Conservation (phyloP, 1,139 yeast genomes). For the Geotrichum carabidarum region DNA sequence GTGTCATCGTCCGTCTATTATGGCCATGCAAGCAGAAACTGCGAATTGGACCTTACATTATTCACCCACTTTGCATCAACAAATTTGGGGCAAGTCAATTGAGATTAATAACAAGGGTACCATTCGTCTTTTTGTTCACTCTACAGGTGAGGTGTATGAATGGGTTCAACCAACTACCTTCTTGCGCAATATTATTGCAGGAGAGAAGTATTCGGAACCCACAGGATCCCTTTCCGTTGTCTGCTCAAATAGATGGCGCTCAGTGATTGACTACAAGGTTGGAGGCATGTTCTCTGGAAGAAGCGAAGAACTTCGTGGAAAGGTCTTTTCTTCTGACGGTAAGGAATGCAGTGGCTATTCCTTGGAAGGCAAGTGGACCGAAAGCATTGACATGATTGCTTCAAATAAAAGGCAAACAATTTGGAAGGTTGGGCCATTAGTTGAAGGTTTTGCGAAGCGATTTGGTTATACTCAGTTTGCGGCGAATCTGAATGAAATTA, state of each 20-base stretch:
- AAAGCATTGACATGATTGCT: conserved; percentile 26
- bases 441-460: conserved; percentile 55
- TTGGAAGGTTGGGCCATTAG: conserved; percentile 64
- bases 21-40: conserved; percentile 75
- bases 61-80: conserved; percentile 76
- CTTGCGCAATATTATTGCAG: conserved; percentile 83
- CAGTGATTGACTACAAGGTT: conserved; percentile 71
- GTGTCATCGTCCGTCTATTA: conserved; percentile 72
- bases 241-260: conserved; percentile 62
- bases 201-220: conserved; percentile 94
- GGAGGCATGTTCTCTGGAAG: conserved; percentile 76
- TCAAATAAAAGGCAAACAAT: conserved; percentile 32
- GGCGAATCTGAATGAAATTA: conserved; percentile 73
- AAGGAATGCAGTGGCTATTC: conserved; percentile 37
- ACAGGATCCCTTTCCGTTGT: conserved; percentile 60
- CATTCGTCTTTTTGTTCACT: conserved; percentile 50
- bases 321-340: conserved; percentile 44
- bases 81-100: conserved; percentile 91
- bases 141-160: conserved; percentile 64
- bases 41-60: conserved; percentile 69
- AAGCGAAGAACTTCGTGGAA: conserved; percentile 68
- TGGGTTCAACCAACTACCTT: conserved; percentile 83
- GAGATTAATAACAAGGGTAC: conserved; percentile 76
- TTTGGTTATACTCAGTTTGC: conserved; percentile 86
- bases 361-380: conserved; percentile 73